Evolutionary conservation across 1,284 basidiomycete species (phyloP), one percentile per base, ranked within the genome.

Genomic region (Cystobasidium sp.): DNA sequence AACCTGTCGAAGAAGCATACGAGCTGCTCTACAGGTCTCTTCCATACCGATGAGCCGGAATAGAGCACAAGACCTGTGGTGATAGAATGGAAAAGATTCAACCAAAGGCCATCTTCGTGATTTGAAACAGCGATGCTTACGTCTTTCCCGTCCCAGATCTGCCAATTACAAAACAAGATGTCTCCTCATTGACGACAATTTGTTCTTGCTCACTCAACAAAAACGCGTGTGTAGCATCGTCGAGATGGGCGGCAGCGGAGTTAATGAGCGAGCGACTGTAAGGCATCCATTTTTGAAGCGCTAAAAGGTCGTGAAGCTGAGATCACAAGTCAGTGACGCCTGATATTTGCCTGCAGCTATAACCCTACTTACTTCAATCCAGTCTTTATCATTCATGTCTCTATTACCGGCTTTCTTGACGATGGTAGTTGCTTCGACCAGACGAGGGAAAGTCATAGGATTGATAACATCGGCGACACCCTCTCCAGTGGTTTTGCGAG

Each of bases 131-230:
- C 86, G 90, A 89, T 0, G 88, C 89, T 0, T 89, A 90, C 0
- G 89, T 91, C 85, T 91, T 90, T 88, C 89, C 89, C 0, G 89
- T 91, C 1, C 90, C 90, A 77, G 89, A 90, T 47, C 90, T 84
- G 0, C 89, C 90, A 1, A 90, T 78, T 18, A 91, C 89, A 79
- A 88, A 90, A 74, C 88, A 89, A 0, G 89, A 90, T 0, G 83
- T 81, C 0, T 82, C 81, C 78, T 90, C 85, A 56, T 90, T 86
- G 10, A 90, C 86, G 39, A 91, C 89, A 61, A 81, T 83, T 78
- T 85, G 86, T 78, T 91, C 89, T 43, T 85, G 82, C 0, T 85
- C 81, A 80, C 87, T 85, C 6, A 88, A 85, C 66, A 88, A 85
- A 58, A 89, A 88, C 1, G 86, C 82, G 24, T 87, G 85, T 9